Percentiles rank a stretch among this genome's conserved stretches.
Evolutionary conservation across 176 grass and related monocot genomes (phyloP).

Genomic region (Oryza rufipogon): DNA sequence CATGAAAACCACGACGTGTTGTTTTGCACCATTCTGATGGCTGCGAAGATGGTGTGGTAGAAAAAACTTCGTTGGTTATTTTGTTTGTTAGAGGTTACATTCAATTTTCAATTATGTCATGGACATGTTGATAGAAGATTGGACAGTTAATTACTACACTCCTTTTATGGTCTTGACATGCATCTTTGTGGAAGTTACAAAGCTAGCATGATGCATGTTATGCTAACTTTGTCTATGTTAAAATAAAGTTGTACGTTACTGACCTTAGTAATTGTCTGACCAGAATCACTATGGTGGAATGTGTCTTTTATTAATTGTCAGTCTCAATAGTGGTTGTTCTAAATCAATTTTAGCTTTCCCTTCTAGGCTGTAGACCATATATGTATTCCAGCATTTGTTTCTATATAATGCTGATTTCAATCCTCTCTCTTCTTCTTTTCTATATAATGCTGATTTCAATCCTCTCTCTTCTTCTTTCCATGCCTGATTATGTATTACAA

Average conservation of each 20-base stretch:
- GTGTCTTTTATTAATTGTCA: background rate
- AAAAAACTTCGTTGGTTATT: conserved; percentile 12
- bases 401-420: background rate
- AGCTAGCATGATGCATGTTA: background rate
- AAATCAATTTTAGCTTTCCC: background rate
- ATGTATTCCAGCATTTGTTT: background rate
- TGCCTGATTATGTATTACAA: conserved; percentile 11
- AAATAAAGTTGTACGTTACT: background rate
- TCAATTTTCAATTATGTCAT: background rate
- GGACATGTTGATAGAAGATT: background rate
- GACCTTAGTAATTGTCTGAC: background rate
- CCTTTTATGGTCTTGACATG: background rate
- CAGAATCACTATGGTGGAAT: conserved; percentile 3
- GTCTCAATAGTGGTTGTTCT: background rate
- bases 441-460: background rate
- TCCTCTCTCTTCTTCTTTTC: background rate
- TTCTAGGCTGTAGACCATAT: background rate
- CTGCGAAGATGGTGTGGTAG: background rate
- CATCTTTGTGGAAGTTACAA: conserved; percentile 11
- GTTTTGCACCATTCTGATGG: background rate
- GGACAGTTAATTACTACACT: background rate
- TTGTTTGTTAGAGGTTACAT: background rate
- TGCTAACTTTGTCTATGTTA: background rate
- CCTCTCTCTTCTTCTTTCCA: background rate
- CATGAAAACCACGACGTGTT: background rate